These are phyloP conservation scores for Penicillium argentinense DNA, from an alignment of 495 filamentous ascomycete genomes.

Conservation along the genomic window DNA sequence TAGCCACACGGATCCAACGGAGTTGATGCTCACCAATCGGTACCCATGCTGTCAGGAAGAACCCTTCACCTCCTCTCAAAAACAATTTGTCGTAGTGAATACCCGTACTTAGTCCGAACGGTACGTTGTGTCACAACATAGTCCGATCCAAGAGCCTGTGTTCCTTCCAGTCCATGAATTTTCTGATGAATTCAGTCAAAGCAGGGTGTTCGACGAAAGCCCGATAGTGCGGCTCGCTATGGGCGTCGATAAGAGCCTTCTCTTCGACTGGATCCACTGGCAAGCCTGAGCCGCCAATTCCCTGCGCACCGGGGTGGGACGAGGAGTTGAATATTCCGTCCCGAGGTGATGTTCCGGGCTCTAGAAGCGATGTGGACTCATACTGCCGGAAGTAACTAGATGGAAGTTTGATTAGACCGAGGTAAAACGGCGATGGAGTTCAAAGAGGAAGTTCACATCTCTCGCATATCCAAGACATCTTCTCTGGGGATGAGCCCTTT, in stretches of 20 bases:
- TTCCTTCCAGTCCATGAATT: slow-evolving; percentile 47
- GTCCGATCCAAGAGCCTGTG: slow-evolving; percentile 41
- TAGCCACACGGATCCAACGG: neutral
- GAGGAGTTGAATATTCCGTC: slow-evolving; percentile 44
- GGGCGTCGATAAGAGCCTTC: slow-evolving; percentile 45
- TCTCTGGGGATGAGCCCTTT: slow-evolving; percentile 51
- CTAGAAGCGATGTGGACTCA: slow-evolving; percentile 46
- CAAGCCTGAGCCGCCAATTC: slow-evolving; percentile 45
- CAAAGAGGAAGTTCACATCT: slow-evolving; percentile 25
- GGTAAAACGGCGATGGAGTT: no score
- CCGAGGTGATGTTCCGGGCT: slow-evolving; percentile 26
- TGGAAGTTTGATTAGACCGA: no score
- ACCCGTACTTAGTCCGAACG: slow-evolving; percentile 49
- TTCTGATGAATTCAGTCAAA: slow-evolving; percentile 45
- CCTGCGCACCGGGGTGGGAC: slow-evolving; percentile 41
- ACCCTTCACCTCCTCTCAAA: slow-evolving; percentile 49
- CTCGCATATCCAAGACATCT: slow-evolving; percentile 49
- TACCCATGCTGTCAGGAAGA: slow-evolving; percentile 57
- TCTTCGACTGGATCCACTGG: slow-evolving; percentile 32
- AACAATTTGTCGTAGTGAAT: slow-evolving; percentile 61
- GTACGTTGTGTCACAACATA: slow-evolving; percentile 55
- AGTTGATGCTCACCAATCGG: slow-evolving; percentile 39
- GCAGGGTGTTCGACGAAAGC: slow-evolving; percentile 51
- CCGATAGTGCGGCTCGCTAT: slow-evolving; percentile 44
- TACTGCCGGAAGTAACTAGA: slow-evolving; percentile 50